Evolutionary conservation across 192 early-diverging fungal species (phyloP), one percentile per base, ranked within the genome.

Genomic region (Ambispora gerdemannii): DNA sequence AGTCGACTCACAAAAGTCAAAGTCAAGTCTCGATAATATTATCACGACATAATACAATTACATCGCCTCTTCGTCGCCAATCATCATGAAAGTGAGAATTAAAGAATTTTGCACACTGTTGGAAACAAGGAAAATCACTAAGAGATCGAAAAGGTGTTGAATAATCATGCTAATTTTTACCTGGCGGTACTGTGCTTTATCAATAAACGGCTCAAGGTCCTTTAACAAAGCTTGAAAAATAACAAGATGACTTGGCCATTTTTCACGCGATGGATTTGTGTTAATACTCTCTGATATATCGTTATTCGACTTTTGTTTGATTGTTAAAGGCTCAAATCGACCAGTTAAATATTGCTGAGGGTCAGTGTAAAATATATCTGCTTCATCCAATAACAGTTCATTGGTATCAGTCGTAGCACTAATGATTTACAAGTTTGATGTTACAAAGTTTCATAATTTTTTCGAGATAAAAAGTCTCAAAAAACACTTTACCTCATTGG

Each of bases 21-120:
- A n/a, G n/a, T n/a, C n/a, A n/a, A n/a, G n/a, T n/a, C n/a, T n/a
- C n/a, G n/a, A n/a, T n/a, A n/a, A n/a, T n/a, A n/a, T 43, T 43
- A 6, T 43, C 38, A 43, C 38, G 38, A 62, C 87, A 90, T 69
- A 86, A 88, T 0, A 96, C 86, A 20, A 98, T 74, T 20, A 96
- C 89, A 77, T 95, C 93, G 47, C 94, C 95, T 56, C 69, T 65
- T 49, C 93, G 82, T 66, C 92, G 79, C 0, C 77, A 71, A 75
- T 98, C 96, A 49, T 89, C 90, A 75, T 87, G 87, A 59, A 93
- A 92, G 74, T 96, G 93, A 11, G 87, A 87, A 74, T 98, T 98
- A 74, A 98, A 98, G 73, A 98, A 95, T 50, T 93, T 79, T 27
- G 83, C 74, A 55, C 88, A 87, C 84, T 95, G 55, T 31, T 36